phyloP scores from a whole-genome alignment of 2,329 filamentous ascomycete genomes.

The Phaeoacremonium minimum region DNA sequence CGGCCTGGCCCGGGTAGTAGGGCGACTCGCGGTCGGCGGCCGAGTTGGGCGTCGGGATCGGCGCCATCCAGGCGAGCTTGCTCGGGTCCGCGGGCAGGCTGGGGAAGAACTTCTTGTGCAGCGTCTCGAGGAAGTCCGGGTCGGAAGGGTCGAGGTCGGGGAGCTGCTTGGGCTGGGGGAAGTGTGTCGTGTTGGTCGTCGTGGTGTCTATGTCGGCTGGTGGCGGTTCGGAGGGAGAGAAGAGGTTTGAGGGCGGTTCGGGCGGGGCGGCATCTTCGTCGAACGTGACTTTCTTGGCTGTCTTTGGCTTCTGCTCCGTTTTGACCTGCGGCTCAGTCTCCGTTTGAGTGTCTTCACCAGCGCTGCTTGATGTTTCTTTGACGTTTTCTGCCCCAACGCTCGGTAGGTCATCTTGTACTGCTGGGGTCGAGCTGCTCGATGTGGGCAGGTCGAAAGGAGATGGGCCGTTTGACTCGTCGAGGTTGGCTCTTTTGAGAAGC shows the following conservation, averaged over 20 bases:
- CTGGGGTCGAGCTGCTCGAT: conserved; percentile 10
- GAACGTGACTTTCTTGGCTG: conserved; percentile 25
- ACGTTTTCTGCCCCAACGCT: background rate
- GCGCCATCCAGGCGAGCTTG: conserved; percentile 81
- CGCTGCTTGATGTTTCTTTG: background rate
- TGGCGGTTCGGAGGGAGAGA: conserved; percentile 10
- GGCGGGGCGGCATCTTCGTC: conserved; percentile 37
- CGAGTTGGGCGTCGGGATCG: conserved; percentile 57
- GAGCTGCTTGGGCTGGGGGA: conserved; percentile 47
- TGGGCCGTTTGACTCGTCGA: conserved; percentile 55
- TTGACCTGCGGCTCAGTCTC: conserved; percentile 16
- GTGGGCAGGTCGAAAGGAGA: conserved; percentile 35
- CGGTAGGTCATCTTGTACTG: conserved; percentile 1
- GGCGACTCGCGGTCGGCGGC: conserved; percentile 63
- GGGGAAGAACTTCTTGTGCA: conserved; percentile 93
- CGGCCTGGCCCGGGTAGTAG: conserved; percentile 74
- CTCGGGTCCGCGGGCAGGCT: conserved; percentile 76
- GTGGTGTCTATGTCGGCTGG: conserved; percentile 23
- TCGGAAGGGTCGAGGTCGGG: conserved; percentile 81
- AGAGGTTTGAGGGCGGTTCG: conserved; percentile 29
- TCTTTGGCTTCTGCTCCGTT: conserved; percentile 14
- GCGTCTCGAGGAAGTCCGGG: conserved; percentile 74
- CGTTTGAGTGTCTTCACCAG: conserved; percentile 6
- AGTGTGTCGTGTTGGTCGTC: conserved; percentile 48
- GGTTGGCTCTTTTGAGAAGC: conserved; percentile 70